phyloP scores from a whole-genome alignment of 352 stramenopile genomes.

The Phytophthora cajani region DNA sequence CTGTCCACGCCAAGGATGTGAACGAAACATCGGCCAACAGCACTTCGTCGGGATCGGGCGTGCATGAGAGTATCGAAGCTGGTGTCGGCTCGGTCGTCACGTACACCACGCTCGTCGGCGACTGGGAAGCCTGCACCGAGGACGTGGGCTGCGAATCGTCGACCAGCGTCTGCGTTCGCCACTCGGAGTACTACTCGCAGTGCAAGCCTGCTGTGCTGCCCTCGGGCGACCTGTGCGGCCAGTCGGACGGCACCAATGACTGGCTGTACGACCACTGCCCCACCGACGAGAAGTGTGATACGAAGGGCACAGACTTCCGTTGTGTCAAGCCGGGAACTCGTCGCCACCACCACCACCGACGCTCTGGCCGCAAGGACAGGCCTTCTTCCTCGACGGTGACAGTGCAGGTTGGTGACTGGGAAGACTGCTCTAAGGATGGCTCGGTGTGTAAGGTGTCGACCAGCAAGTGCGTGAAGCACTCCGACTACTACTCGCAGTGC shows the following conservation, averaged over 20 bases:
- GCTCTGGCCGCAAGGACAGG: background rate
- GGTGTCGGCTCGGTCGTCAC: background rate
- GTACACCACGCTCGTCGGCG: conserved; percentile 4
- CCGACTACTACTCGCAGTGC: conserved; percentile 33
- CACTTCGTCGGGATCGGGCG: background rate
- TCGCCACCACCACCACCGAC: conserved; percentile 7
- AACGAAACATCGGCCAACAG: background rate
- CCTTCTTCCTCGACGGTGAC: background rate
- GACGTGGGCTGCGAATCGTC: conserved; percentile 9
- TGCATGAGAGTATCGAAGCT: background rate
- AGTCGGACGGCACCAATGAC: conserved; percentile 20
- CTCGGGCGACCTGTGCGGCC: conserved; percentile 23
- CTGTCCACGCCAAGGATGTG: conserved; percentile 3
- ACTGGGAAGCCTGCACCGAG: conserved; percentile 18
- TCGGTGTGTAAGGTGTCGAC: conserved; percentile 10
- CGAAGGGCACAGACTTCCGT: conserved; percentile 3
- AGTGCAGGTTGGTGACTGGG: conserved; percentile 15
- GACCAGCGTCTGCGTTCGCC: conserved; percentile 17
- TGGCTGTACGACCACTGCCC: conserved; percentile 31
- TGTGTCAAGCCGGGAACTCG: conserved; percentile 9
- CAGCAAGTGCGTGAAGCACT: conserved; percentile 27
- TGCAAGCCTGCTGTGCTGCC: conserved; percentile 26
- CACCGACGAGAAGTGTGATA: conserved; percentile 4
- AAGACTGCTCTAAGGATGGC: conserved; percentile 16
- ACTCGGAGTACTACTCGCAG: conserved; percentile 30